These are phyloP conservation scores for Lachnellula subtilissima DNA, from an alignment of 2,329 filamentous ascomycete genomes.

Conservation along the genomic window DNA sequence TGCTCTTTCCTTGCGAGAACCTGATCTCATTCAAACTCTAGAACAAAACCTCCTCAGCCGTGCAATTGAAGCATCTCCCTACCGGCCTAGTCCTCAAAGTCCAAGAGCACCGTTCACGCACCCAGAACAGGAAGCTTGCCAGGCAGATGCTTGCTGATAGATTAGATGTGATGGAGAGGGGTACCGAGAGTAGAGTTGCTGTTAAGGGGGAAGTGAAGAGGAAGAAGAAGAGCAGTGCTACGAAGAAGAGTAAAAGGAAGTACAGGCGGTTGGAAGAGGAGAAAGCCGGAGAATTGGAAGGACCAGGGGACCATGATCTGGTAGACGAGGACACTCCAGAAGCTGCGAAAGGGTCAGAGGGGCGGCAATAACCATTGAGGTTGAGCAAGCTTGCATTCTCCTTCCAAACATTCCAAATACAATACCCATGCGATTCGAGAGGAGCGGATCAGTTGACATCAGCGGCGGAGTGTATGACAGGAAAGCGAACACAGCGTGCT, in stretches of 20 bases:
- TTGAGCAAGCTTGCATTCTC: too few species aligned
- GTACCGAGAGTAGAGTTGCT: conserved; percentile 60
- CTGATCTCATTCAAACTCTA: conserved; percentile 28
- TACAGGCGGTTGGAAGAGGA: conserved; percentile 53
- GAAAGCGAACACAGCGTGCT: too few species aligned
- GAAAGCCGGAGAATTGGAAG: conserved; percentile 20
- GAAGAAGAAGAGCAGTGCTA: conserved; percentile 68
- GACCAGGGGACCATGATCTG: conserved; percentile 3
- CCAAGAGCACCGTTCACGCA: conserved; percentile 81
- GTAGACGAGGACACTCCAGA: not conserved
- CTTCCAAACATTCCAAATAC: too few species aligned
- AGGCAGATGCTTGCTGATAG: conserved; percentile 55
- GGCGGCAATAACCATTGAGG: too few species aligned
- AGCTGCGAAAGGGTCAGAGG: not conserved
- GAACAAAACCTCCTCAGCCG: conserved; percentile 96
- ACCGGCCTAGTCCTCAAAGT: conserved; percentile 92
- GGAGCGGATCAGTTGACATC: too few species aligned
- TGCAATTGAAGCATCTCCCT: conserved; percentile 84
- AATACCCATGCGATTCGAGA: too few species aligned
- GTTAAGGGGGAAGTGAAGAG: conserved; percentile 59
- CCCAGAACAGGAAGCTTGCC: conserved; percentile 83
- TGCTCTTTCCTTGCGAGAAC: not conserved
- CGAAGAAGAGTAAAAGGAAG: conserved; percentile 80
- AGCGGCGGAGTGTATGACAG: too few species aligned
- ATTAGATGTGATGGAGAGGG: conserved; percentile 67